These are phyloP conservation scores for Macadamia tetraphylla DNA, from an alignment of 164 flowering plant species.

Conservation along the genomic window DNA sequence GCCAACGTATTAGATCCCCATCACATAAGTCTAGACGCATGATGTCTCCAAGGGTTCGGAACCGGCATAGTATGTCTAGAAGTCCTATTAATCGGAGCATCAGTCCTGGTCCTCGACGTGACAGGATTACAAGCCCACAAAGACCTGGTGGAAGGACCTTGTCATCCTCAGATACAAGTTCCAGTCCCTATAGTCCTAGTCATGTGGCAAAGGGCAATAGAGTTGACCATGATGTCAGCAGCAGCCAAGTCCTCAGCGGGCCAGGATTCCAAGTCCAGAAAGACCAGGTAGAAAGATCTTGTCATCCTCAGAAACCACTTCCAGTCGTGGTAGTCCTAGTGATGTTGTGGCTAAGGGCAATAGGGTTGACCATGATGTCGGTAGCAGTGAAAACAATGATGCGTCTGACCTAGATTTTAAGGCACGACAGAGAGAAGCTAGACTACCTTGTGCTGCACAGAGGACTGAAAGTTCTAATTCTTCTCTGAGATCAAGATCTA, in stretches of 20 bases:
- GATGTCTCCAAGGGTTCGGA: background rate
- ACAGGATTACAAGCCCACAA: background rate
- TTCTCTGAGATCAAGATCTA: constrained; percentile 5
- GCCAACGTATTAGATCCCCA: constrained; percentile 11
- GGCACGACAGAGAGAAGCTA: background rate
- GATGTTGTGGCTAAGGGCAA: too few species aligned
- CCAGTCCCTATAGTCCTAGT: background rate
- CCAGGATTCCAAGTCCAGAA: constrained; percentile 1
- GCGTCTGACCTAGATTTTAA: constrained; percentile 1
- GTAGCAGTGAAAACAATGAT: constrained; percentile 1
- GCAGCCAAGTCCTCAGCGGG: constrained; percentile 5
- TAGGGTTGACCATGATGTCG: background rate
- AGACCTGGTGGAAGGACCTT: background rate
- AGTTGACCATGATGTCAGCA: background rate
- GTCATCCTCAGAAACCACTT: background rate
- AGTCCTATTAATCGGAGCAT: constrained; percentile 10
- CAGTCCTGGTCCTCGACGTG: constrained; percentile 8
- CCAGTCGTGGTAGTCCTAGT: background rate
- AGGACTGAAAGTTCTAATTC: constrained; percentile 7
- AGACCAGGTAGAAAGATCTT: background rate
- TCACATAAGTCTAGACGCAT: constrained; percentile 7
- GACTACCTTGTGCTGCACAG: background rate
- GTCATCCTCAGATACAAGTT: background rate
- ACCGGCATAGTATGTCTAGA: constrained; percentile 8
- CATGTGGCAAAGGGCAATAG: background rate